These are phyloP conservation scores for Populus simonii DNA, from an alignment of 345 rosid genomes.

Conservation along the genomic window DNA sequence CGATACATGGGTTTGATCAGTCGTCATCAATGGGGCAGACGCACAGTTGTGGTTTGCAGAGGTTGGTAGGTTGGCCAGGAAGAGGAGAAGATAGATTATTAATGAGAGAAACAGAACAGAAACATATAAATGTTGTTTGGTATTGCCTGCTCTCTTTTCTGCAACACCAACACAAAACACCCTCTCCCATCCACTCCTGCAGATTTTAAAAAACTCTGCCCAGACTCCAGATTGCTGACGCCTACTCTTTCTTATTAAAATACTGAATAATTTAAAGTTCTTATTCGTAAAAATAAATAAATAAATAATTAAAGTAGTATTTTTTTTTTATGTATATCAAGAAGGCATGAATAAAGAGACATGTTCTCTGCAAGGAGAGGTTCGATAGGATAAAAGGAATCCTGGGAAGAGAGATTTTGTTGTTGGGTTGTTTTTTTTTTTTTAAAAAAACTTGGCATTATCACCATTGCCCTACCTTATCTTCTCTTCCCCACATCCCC, in stretches of 20 bases:
- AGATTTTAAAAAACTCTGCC: conserved; percentile 26
- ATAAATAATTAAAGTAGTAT: background rate
- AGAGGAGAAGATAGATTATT: background rate
- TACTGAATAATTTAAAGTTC: background rate
- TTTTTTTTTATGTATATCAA: background rate
- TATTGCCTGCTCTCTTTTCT: conserved; percentile 18
- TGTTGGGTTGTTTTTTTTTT: conserved; percentile 28
- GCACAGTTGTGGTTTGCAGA: background rate
- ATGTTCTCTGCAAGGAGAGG: conserved; percentile 47
- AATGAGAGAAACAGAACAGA: background rate
- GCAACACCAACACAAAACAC: conserved; percentile 23
- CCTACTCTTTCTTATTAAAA: background rate
- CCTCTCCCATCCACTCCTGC: background rate
- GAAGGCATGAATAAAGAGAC: conserved; percentile 39
- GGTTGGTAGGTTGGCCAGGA: background rate
- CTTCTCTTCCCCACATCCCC: conserved; percentile 42
- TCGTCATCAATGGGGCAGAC: too few relatives aligned
- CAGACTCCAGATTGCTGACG: conserved; percentile 7
- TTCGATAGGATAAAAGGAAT: conserved; percentile 49
- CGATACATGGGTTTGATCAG: too few relatives aligned
- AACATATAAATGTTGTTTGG: conserved; percentile 7
- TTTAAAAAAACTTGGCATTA: conserved; percentile 25
- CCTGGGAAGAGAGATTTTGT: conserved; percentile 35
- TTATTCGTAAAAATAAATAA: background rate
- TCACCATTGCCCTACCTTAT: conserved; percentile 45